Evolutionary conservation across 768 basidiomycete genomes (phyloP), one percentile per base, ranked within the genome.

Genomic region (Clitopilus hobsonii): DNA sequence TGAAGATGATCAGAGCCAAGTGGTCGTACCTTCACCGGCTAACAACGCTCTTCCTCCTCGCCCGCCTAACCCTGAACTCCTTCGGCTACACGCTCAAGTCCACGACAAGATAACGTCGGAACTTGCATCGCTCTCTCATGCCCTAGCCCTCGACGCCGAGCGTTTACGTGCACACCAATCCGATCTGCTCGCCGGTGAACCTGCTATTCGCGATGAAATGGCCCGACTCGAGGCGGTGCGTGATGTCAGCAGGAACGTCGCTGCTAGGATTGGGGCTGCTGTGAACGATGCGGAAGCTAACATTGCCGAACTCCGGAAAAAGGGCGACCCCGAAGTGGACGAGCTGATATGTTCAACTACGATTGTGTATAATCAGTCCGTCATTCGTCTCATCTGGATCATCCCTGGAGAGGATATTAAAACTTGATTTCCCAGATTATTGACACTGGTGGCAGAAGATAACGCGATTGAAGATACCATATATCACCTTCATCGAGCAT

Each of bases 361-460:
- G 25, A 98, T 99, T 51, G 96, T 99, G 27, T 88, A 97, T 67
- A 96, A 96, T 71, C 97, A 99, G 97, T 97, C 61, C 65, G 88
- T 62, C 52, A 56, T 55, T 54, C 58, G 63, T 56, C 48, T 56
- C 50, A 23, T 41, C 23, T 24, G 45, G 53, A 38, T 55, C 53
- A 51, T 49, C 22, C 51, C 51, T 60, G 54, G 27, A 30, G 24
- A 52, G 32, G 60, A 49, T 49, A 58, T 59, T 32, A 27, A 51
- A n/a, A n/a, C n/a, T 45, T 38, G 25, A 58, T 52, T n/a, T 22
- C 48, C 51, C 54, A 98, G 96, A 72, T 76, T 99, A 22, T 86
- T 98, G 61, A 91, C 98, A 66, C 79, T 98, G 25, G 88, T 98
- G n/a, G 95, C 97, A n/a, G 97, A 99, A 69, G 97, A 98, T 70